Conservation (phyloP, 768 basidiomycete genomes). For the Naganishia vishniacii region DNA sequence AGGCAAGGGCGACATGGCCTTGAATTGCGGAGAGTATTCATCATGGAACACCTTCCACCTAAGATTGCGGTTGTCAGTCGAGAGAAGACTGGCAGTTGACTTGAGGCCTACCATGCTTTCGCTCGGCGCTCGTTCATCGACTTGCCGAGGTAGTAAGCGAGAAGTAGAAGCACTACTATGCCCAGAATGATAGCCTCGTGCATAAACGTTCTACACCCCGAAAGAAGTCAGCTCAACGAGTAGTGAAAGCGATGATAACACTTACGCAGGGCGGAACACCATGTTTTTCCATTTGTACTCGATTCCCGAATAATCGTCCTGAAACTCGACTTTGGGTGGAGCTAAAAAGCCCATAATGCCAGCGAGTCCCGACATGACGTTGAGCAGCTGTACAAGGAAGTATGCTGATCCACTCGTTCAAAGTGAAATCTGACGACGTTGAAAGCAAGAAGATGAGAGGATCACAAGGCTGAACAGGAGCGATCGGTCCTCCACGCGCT, state of each 20-base stretch:
- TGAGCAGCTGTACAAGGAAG: too few species aligned
- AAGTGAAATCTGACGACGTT: too few species aligned
- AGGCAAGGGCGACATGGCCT: slow-evolving; percentile 55
- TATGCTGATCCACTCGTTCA: too few species aligned
- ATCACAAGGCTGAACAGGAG: neutral
- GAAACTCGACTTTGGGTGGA: too few species aligned
- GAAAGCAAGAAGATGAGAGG: too few species aligned
- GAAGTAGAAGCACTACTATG: slow-evolving; percentile 58
- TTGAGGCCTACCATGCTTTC: slow-evolving; percentile 58
- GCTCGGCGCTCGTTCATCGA: slow-evolving; percentile 59
- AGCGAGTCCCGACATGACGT: too few species aligned
- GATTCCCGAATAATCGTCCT: too few species aligned
- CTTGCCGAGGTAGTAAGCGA: slow-evolving; percentile 60
- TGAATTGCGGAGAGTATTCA: slow-evolving; percentile 60
- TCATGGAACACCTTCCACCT: slow-evolving; percentile 24
- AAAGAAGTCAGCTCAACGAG: too few species aligned
- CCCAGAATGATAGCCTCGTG: slow-evolving; percentile 60
- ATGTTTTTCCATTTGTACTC: too few species aligned
- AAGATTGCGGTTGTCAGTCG: slow-evolving; percentile 15
- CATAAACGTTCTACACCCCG: slow-evolving; percentile 55
- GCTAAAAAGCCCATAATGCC: too few species aligned
- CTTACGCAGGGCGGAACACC: too few species aligned
- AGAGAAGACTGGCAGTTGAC: neutral
- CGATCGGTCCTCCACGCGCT: neutral
- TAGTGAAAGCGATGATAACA: too few species aligned